These are phyloP conservation scores for Phyllosticta capitalensis DNA, from an alignment of 2,329 filamentous ascomycete genomes.

Conservation along the genomic window DNA sequence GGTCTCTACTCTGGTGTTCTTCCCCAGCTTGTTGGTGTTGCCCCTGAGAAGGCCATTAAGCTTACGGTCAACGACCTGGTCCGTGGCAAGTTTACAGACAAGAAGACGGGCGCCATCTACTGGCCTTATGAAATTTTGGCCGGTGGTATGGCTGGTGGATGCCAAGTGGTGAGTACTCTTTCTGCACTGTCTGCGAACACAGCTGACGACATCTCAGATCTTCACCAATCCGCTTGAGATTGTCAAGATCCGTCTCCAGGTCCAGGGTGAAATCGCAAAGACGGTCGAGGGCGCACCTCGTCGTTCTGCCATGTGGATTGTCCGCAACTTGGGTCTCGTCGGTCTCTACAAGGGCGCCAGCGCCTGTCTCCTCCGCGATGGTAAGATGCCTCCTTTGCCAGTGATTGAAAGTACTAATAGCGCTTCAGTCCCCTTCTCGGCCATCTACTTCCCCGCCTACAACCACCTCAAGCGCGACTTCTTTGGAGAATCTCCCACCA, in stretches of 20 bases:
- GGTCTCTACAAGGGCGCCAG: slow-evolving; percentile 95
- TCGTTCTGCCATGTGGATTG: slow-evolving; percentile 95
- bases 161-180: slow-evolving; percentile 73
- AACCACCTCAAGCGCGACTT: slow-evolving; percentile 87
- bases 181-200: background rate
- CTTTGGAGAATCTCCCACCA: slow-evolving; percentile 79
- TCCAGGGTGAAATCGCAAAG: slow-evolving; percentile 93
- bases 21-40: slow-evolving; percentile 91
- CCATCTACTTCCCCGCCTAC: slow-evolving; percentile 98
- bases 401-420: background rate
- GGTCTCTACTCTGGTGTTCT: slow-evolving; percentile 92
- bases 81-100: slow-evolving; percentile 63
- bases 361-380: slow-evolving; percentile 84
- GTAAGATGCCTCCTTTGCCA: slow-evolving; percentile 13
- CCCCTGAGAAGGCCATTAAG: slow-evolving; percentile 99
- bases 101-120: slow-evolving; percentile 63
- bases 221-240: slow-evolving; percentile 98
- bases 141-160: slow-evolving; percentile 81
- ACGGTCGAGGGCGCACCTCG: slow-evolving; percentile 70
- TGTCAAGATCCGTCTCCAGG: slow-evolving; percentile 96
- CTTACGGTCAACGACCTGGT: slow-evolving; percentile 95
- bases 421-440: slow-evolving; percentile 73
- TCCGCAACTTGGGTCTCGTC: slow-evolving; percentile 84
- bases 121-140: slow-evolving; percentile 67
- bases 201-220: slow-evolving; percentile 44